A percentile compares a stretch with the other conserved stretches of the same genome.
phyloP scores from a whole-genome alignment of 495 filamentous ascomycete genomes.

The Aspergillus wentii region DNA sequence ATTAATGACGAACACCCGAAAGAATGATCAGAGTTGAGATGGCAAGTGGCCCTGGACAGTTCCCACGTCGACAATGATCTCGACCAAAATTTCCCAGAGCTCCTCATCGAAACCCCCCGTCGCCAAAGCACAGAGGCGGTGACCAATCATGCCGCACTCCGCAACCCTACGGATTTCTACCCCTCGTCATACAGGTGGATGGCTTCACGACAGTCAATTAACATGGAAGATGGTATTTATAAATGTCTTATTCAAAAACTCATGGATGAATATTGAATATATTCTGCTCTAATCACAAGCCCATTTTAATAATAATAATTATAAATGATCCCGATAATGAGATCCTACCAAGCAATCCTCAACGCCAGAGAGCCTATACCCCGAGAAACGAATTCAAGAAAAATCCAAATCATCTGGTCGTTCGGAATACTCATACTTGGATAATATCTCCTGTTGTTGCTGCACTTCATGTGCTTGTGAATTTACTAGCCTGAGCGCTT shows the following conservation, averaged over 20 bases:
- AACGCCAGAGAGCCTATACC: too few relatives aligned
- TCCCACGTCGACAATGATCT: constrained; percentile 11
- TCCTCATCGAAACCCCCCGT: constrained; percentile 32
- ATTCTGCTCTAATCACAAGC: too few relatives aligned
- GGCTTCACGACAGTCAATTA: too few relatives aligned
- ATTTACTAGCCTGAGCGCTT: constrained; percentile 38
- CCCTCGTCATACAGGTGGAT: too few relatives aligned
- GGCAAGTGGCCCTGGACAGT: constrained; percentile 15
- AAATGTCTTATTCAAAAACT: too few relatives aligned
- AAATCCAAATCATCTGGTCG: constrained; percentile 37
- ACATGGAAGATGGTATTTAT: too few relatives aligned
- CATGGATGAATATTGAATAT: too few relatives aligned
- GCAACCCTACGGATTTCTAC: constrained; percentile 18
- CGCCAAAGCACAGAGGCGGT: constrained; percentile 28
- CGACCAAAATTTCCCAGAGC: constrained; percentile 47
- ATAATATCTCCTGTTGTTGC: constrained; percentile 37
- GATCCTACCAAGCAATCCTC: too few relatives aligned
- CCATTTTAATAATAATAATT: too few relatives aligned
- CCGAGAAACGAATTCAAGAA: constrained; percentile 26
- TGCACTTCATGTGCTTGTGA: constrained; percentile 37
- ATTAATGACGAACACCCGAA: too few relatives aligned
- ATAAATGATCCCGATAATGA: too few relatives aligned
- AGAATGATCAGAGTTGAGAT: constrained; percentile 5
- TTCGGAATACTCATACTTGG: constrained; percentile 40
- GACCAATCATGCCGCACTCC: constrained; percentile 27